Percentiles rank a stretch among this genome's conserved stretches.
phyloP scores from a whole-genome alignment of 164 flowering plant species.

The Santalum album region DNA sequence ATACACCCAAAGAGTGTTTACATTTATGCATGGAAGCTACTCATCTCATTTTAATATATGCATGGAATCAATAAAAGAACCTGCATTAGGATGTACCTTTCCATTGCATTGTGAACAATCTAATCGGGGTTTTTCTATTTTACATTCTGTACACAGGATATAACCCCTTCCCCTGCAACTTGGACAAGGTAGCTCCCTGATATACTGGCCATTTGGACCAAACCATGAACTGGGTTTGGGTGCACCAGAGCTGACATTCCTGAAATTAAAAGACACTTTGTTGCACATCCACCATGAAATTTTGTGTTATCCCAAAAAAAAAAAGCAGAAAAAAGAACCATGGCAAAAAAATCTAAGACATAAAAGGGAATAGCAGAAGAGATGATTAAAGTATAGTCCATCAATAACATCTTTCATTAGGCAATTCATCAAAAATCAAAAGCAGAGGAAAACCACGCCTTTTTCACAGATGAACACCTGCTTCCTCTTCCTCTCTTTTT shows the following conservation, averaged over 20 bases:
- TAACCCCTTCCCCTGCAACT: conserved; percentile 95
- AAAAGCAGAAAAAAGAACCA: too few species aligned
- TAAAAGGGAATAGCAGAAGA: too few species aligned
- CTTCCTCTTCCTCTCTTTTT: too few species aligned
- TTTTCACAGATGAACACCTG: too few species aligned
- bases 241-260: conserved; percentile 31
- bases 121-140: conserved; percentile 69
- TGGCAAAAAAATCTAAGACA: not conserved
- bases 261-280: conserved; percentile 17
- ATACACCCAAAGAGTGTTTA: too few species aligned
- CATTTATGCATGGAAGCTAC: too few species aligned
- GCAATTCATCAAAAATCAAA: too few species aligned
- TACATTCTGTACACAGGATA: conserved; percentile 76
- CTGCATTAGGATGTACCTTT: conserved; percentile 41
- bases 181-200: conserved; percentile 92
- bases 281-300: too few species aligned
- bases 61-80: not conserved
- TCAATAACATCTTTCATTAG: too few species aligned
- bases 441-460: too few species aligned
- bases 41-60: not conserved
- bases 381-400: too few species aligned
- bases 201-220: conserved; percentile 94
- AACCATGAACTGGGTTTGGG: conserved; percentile 76
- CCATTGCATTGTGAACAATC: conserved; percentile 80
- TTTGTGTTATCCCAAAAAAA: too few species aligned